phyloP scores from a whole-genome alignment of 805 yeast species.

The Nakazawaea populi region DNA sequence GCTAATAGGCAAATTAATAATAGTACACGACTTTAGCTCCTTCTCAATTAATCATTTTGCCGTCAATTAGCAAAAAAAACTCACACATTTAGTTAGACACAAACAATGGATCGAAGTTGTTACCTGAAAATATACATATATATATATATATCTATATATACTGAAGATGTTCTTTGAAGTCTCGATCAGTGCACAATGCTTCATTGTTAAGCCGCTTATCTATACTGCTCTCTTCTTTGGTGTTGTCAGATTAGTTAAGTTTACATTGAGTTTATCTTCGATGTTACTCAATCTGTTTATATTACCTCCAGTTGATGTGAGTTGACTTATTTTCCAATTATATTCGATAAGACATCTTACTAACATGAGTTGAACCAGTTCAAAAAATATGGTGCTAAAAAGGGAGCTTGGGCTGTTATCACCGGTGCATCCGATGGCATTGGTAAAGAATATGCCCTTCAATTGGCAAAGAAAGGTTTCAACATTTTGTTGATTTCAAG shows the following conservation, averaged over 20 bases:
- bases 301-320: constrained; percentile 47
- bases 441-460: constrained; percentile 86
- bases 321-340: constrained; percentile 3
- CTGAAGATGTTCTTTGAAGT: neutral
- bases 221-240: constrained; percentile 54
- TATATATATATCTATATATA: neutral
- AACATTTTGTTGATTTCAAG: constrained; percentile 82
- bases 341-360: neutral
- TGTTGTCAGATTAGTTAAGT: constrained; percentile 47
- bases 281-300: constrained; percentile 58
- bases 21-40: no score
- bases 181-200: neutral
- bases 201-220: constrained; percentile 18
- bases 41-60: no score
- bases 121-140: neutral
- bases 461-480: constrained; percentile 81
- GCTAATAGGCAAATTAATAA: no score
- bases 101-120: no score
- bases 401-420: constrained; percentile 84
- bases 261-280: constrained; percentile 43
- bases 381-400: constrained; percentile 68
- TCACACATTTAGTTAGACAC: no score
- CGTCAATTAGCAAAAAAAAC: no score
- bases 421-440: constrained; percentile 98
- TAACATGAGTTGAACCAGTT: constrained; percentile 20